These are phyloP conservation scores for Talaromyces amestolkiae DNA, from an alignment of 2,329 filamentous ascomycete species.

Conservation along the genomic window DNA sequence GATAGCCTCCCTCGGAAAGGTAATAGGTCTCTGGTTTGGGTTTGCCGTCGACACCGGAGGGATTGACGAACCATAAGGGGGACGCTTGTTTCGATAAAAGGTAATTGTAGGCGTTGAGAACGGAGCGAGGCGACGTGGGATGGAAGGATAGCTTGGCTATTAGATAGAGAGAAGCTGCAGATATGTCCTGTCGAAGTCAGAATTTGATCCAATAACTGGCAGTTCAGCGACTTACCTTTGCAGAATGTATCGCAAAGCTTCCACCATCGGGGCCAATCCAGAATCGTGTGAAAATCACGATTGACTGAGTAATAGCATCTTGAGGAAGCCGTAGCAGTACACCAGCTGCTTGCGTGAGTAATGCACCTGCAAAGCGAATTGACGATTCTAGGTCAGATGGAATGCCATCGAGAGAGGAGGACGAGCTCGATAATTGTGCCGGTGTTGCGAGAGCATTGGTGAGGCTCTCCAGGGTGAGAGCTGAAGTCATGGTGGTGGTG, in stretches of 20 bases:
- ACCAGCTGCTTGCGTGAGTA: conserved; percentile 49
- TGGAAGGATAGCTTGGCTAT: conserved; percentile 76
- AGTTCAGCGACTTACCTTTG: conserved; percentile 36
- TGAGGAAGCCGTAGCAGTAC: conserved; percentile 81
- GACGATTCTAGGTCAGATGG: conserved; percentile 43
- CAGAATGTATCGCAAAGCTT: conserved; percentile 43
- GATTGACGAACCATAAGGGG: conserved; percentile 47
- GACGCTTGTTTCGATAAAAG: conserved; percentile 63
- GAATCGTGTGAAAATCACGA: conserved; percentile 77
- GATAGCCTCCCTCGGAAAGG: conserved; percentile 71
- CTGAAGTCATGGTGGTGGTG: conserved; percentile 27
- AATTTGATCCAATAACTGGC: background rate
- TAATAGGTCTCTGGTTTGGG: conserved; percentile 59
- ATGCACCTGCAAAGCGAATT: conserved; percentile 44
- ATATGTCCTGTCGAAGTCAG: conserved; percentile 62
- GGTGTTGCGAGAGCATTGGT: conserved; percentile 48
- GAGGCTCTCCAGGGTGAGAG: conserved; percentile 34
- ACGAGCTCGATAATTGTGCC: conserved; percentile 45
- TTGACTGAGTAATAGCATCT: conserved; percentile 79
- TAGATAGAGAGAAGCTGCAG: conserved; percentile 77
- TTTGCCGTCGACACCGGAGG: conserved; percentile 25
- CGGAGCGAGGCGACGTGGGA: conserved; percentile 72
- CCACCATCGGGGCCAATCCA: conserved; percentile 60
- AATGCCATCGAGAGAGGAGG: conserved; percentile 45
- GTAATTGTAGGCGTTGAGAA: conserved; percentile 82